Evolutionary conservation across 2,329 filamentous ascomycete species (phyloP), one percentile per base, ranked within the genome.

Genomic region (Coniosporium tulheliwenetii): DNA sequence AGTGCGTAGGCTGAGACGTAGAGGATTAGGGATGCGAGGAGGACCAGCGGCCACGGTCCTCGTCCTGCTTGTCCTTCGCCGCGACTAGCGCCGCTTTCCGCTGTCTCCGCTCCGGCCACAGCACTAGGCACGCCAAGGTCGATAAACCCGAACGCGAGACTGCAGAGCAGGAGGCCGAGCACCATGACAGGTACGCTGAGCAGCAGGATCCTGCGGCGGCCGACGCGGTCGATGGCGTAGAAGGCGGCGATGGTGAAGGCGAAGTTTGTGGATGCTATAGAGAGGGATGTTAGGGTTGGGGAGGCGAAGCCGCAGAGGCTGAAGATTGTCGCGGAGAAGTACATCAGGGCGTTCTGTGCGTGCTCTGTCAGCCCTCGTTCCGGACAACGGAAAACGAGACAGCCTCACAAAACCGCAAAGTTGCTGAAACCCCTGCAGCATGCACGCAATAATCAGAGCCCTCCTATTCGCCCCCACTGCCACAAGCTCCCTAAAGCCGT

Each of bases 1-100:
- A 87, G 67, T 1, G 89, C 89, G 55, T 93, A 96, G 1, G 80
- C 71, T 8, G 84, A 81, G 2, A 93, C 86, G 58, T 93, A 95
- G 7, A 85, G 50, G 58, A 86, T 80, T 57, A 95, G 79, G 47
- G 81, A 81, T 34, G 74, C 46, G 2, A 95, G 71, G 36, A 95
- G 80, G 13, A 79, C 55, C 26, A 63, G 38, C 5, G 68, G 55
- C 45, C 63, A 57, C 30, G 39, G 34, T 5, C 40, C 31, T 16
- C 19, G 8, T 10, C 15, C 19, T 32, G 5, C 39, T 5, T 7
- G 26, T 33, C 3, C 43, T 2, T 73, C 12, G 37, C 13, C 30
- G 4, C 3, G 29, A 10, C 32, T 36, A 7, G 19, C 38, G 10
- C 29, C n/a, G 15, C 38, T 48, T 10, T 15, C 29, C 5, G 30